A percentile compares a stretch with the other conserved stretches of the same genome.
These are phyloP conservation scores for Crotalaria pallida DNA, from an alignment of 306 rosid genomes.

Conservation along the genomic window DNA sequence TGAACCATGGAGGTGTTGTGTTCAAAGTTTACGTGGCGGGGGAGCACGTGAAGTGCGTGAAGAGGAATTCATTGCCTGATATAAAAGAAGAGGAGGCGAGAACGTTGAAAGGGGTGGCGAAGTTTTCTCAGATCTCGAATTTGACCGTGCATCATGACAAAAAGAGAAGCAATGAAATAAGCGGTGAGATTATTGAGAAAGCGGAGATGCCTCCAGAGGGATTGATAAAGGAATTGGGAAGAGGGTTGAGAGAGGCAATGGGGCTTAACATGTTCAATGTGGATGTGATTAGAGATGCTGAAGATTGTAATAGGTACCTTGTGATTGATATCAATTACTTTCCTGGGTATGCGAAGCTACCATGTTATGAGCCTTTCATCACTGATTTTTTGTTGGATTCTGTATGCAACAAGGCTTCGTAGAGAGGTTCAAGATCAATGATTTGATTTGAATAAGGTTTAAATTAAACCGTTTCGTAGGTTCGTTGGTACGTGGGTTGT, in stretches of 20 bases:
- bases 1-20: constrained; percentile 56
- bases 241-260: constrained; percentile 26
- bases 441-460: too few species aligned
- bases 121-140: constrained; percentile 38
- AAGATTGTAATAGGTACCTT: constrained; percentile 12
- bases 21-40: constrained; percentile 57
- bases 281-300: constrained; percentile 40
- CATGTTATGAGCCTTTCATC: constrained; percentile 29
- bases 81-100: background rate
- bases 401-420: background rate
- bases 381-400: constrained; percentile 31
- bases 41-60: constrained; percentile 35
- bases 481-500: too few species aligned
- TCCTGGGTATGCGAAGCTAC: constrained; percentile 49
- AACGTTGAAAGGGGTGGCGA: background rate
- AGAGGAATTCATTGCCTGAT: constrained; percentile 39
- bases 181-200: background rate
- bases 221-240: constrained; percentile 24
- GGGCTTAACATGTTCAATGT: constrained; percentile 45
- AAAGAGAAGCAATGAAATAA: background rate
- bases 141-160: background rate
- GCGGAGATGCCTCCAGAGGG: constrained; percentile 26
- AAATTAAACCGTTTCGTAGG: too few species aligned
- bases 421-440: too few species aligned
- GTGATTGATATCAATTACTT: constrained; percentile 51